Base-by-base conservation (phyloP, 208 protist genomes). In the Trichomonas tenax region DNA sequence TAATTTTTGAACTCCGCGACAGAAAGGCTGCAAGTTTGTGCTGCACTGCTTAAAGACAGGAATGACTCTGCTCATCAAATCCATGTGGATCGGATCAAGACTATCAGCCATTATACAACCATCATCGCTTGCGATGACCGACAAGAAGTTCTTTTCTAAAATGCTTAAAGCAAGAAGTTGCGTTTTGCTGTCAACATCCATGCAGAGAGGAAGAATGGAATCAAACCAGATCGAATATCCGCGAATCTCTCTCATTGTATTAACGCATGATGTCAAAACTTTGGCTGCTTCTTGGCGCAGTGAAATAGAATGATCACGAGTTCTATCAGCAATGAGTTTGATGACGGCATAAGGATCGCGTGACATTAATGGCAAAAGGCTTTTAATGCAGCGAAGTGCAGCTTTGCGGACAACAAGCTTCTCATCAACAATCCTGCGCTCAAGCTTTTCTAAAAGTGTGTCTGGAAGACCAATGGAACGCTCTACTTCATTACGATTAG, bases 321-420 rank as follows among this genome's bases (percentile, higher is more conserved):
- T 14, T 48, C 82, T 9, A 38, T 17, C 82, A 48, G 82, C 36
- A 48, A 90, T 90, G 21, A 90, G 31, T 8, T 8, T 9, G n/a
- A 90, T 23, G 2, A 90, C 34, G 3, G 10, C n/a, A 48, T 44
- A 90, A 34, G 8, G 8, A 8, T 26, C n/a, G 2, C 9, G 4
- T 34, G 45, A 14, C 41, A 36, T 38, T n/a, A 3, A 34, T 34
- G 17, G 11, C 31, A 45, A 26, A 34, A 90, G 45, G 9, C 40
- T 8, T 48, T 48, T 17, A n/a, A 90, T n/a, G 36, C 10, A 90
- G 3, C 23, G 8, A 48, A 90, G 48, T 48, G 82, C 8, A 23
- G 82, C 82, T 90, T 90, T 90, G 45, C 82, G 34, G 34, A 90
- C 82, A 90, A 90, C 41, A 48, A 90, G 41, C 48, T 90, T 90